Evolutionary conservation across 1,284 basidiomycete species (phyloP).

Genomic region (Entoloma clypeatum): DNA sequence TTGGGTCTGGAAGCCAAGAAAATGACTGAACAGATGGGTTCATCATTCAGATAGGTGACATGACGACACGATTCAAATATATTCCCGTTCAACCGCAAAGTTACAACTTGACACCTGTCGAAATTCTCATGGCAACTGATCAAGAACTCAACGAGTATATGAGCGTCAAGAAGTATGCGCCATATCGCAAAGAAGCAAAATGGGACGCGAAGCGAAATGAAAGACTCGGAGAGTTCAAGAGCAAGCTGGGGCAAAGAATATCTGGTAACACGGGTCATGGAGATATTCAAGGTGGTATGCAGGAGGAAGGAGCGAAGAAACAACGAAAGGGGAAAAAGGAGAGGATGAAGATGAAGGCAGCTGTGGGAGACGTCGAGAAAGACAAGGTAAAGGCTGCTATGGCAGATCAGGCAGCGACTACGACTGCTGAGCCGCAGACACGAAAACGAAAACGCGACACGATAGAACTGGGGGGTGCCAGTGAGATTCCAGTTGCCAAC

Average conservation of each 20-base stretch:
- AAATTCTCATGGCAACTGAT: slow-evolving; percentile 93
- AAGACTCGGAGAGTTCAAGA: slow-evolving; percentile 73
- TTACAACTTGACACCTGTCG: slow-evolving; percentile 78
- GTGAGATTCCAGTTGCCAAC: slow-evolving; percentile 14
- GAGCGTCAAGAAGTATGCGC: slow-evolving; percentile 85
- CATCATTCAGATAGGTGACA: slow-evolving; percentile 70
- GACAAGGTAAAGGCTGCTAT: slow-evolving; percentile 20
- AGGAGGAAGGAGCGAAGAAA: slow-evolving; percentile 50
- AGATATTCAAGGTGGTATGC: slow-evolving; percentile 17
- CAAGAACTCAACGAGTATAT: slow-evolving; percentile 90
- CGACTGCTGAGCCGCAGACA: slow-evolving; percentile 15
- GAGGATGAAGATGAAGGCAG: slow-evolving; percentile 49
- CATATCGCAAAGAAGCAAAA: slow-evolving; percentile 67
- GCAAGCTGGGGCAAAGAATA: slow-evolving; percentile 43
- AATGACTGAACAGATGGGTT: slow-evolving; percentile 6
- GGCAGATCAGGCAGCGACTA: slow-evolving; percentile 2
- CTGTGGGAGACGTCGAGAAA: slow-evolving; percentile 21
- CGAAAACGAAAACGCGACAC: slow-evolving; percentile 20
- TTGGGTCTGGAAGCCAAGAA: slow-evolving; percentile 11
- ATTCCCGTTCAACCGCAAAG: slow-evolving; percentile 62
- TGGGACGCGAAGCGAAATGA: slow-evolving; percentile 68
- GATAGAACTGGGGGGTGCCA: slow-evolving; percentile 7
- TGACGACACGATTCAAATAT: slow-evolving; percentile 95
- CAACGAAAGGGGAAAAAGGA: slow-evolving; percentile 75
- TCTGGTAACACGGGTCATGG: slow-evolving; percentile 20